A percentile compares a stretch with the other conserved stretches of the same genome.
Conservation (phyloP, 2,329 filamentous ascomycete genomes). For the Penicillium sp. region DNA sequence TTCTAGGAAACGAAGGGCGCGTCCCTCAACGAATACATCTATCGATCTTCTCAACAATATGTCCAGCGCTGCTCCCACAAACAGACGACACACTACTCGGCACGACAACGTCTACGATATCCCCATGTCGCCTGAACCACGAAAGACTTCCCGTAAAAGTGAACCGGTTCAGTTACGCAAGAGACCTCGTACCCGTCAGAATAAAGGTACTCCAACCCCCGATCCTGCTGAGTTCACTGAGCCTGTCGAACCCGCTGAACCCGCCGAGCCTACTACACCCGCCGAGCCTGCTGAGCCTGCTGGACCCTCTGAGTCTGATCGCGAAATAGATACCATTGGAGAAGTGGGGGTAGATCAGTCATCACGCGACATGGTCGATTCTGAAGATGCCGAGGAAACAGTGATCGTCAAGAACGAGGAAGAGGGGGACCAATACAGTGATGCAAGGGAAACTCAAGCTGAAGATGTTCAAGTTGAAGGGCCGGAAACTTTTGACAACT, state of each 20-base stretch:
- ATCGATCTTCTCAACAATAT: constrained; percentile 13
- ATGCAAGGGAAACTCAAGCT: neutral
- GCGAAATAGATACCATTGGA: neutral
- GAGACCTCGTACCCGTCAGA: neutral
- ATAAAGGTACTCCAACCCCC: neutral
- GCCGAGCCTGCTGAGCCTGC: neutral
- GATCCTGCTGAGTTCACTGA: neutral
- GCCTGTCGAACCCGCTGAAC: no score
- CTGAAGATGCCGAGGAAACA: neutral
- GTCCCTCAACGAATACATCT: constrained; percentile 8
- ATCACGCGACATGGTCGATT: neutral
- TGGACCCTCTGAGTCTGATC: neutral
- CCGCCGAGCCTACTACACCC: neutral
- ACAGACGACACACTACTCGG: constrained; percentile 7
- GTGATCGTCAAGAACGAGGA: neutral
- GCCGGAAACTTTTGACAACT: no score
- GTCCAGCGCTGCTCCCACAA: neutral
- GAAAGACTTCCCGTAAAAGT: neutral
- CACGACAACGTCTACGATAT: constrained; percentile 11
- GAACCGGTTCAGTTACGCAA: neutral
- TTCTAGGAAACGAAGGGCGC: constrained; percentile 6
- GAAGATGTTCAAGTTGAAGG: no score
- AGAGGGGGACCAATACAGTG: neutral
- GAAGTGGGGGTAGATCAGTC: neutral
- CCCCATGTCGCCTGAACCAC: constrained; percentile 12